Conservation (phyloP, 805 yeast genomes). For the Metschnikowia cubensis region DNA sequence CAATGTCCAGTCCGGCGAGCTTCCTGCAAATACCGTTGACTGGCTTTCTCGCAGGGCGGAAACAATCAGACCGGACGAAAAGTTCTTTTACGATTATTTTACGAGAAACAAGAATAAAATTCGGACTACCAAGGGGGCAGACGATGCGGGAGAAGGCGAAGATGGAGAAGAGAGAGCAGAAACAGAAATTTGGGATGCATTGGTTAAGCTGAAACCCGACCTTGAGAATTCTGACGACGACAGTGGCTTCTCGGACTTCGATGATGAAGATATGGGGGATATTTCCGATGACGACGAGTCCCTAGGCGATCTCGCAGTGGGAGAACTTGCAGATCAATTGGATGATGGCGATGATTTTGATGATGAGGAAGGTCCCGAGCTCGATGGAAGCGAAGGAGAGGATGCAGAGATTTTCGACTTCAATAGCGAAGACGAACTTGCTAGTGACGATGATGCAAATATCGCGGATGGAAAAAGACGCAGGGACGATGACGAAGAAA, state of each 20-base stretch:
- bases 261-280: slow-evolving; percentile 41
- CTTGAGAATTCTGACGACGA: slow-evolving; percentile 44
- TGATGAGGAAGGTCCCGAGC: slow-evolving; percentile 29
- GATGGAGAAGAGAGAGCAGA: slow-evolving; percentile 50
- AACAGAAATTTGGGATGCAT: slow-evolving; percentile 77
- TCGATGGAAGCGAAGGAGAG: slow-evolving; percentile 17
- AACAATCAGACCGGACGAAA: slow-evolving; percentile 80
- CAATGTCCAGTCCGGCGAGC: slow-evolving; percentile 32
- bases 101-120: slow-evolving; percentile 49
- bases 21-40: slow-evolving; percentile 80
- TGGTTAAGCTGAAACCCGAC: slow-evolving; percentile 71
- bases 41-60: slow-evolving; percentile 67
- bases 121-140: slow-evolving; percentile 20
- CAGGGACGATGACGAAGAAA: slow-evolving; percentile 30
- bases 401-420: neutral
- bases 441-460: slow-evolving; percentile 15
- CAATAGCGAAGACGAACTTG: slow-evolving; percentile 7
- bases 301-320: neutral
- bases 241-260: slow-evolving; percentile 36
- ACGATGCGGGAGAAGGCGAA: slow-evolving; percentile 30
- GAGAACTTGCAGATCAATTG: slow-evolving; percentile 17
- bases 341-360: slow-evolving; percentile 31
- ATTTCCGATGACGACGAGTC: slow-evolving; percentile 14
- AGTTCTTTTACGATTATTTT: slow-evolving; percentile 84
- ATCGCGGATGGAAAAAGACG: slow-evolving; percentile 19